Conservation (phyloP, 495 filamentous ascomycete species). For the Hamigera avellanea region DNA sequence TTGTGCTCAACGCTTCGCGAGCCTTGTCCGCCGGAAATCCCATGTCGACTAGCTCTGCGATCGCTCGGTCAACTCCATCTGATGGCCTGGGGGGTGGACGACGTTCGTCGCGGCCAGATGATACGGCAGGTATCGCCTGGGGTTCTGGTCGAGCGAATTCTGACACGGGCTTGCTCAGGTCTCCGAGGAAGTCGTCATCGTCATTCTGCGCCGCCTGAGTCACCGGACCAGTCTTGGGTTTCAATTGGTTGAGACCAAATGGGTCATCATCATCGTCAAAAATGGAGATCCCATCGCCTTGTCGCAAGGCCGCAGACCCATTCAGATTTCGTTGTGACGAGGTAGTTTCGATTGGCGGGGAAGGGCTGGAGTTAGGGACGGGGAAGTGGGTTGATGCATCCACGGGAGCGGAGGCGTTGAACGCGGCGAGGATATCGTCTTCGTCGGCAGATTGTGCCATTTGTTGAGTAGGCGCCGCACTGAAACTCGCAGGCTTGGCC, state of each 20-base stretch:
- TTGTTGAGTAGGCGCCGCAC: too few relatives aligned
- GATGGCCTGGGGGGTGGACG: conserved; percentile 23
- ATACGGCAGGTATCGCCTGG: conserved; percentile 24
- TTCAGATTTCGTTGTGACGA: conserved; percentile 9
- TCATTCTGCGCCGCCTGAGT: conserved; percentile 21
- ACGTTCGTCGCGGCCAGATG: conserved; percentile 33
- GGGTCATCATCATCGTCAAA: conserved; percentile 59
- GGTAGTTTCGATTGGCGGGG: conserved; percentile 14
- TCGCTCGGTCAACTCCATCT: conserved; percentile 64
- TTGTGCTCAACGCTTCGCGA: conserved; percentile 63
- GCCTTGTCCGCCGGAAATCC: conserved; percentile 80
- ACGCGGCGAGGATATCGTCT: conserved; percentile 52
- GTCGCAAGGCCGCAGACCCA: conserved; percentile 12
- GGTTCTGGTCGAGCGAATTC: conserved; percentile 45
- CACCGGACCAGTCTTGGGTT: conserved; percentile 25
- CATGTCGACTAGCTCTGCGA: conserved; percentile 91
- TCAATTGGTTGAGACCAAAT: conserved; percentile 70
- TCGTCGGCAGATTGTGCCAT: conserved; percentile 28
- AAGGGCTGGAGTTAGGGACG: conserved; percentile 25
- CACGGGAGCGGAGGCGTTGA: conserved; percentile 47
- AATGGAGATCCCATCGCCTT: conserved; percentile 10
- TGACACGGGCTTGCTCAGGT: conserved; percentile 77
- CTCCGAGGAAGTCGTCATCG: conserved; percentile 82
- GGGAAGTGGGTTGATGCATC: conserved; percentile 52
- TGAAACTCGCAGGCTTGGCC: conserved; percentile 23